phyloP scores from a whole-genome alignment of 345 rosid species.

The Anacardium occidentale region DNA sequence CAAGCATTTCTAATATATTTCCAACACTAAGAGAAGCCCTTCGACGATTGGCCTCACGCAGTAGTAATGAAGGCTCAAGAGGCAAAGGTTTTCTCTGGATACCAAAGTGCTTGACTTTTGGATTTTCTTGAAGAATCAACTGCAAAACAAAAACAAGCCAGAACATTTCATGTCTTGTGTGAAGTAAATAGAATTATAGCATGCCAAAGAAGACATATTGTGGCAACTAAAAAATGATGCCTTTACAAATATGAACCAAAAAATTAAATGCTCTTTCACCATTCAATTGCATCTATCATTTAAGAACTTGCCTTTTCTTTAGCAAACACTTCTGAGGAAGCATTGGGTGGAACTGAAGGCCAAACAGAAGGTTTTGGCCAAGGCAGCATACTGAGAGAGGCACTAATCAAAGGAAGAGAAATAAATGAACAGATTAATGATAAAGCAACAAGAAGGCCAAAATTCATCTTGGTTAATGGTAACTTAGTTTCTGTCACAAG shows the following conservation, averaged over 20 bases:
- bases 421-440: conserved; percentile 14
- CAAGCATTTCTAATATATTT: conserved; percentile 65
- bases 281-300: conserved; percentile 11
- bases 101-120: conserved; percentile 74
- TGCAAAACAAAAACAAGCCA: conserved; percentile 29
- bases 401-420: conserved; percentile 57
- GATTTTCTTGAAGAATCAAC: conserved; percentile 78
- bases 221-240: neutral
- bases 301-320: conserved; percentile 85
- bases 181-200: neutral
- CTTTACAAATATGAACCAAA: neutral
- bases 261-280: neutral
- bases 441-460: conserved; percentile 9
- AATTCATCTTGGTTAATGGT: conserved; percentile 7
- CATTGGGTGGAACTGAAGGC: conserved; percentile 87
- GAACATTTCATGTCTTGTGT: neutral
- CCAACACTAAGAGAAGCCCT: conserved; percentile 99
- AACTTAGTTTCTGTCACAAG: neutral
- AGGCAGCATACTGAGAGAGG: conserved; percentile 95
- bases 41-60: conserved; percentile 93
- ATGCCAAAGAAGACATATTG: neutral
- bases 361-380: conserved; percentile 98
- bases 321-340: conserved; percentile 75
- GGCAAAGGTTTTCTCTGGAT: conserved; percentile 88
- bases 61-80: conserved; percentile 88